Evolutionary conservation across 2,329 filamentous ascomycete genomes (phyloP), one percentile per base, ranked within the genome.

Genomic region (Sporothrix brasiliensis): DNA sequence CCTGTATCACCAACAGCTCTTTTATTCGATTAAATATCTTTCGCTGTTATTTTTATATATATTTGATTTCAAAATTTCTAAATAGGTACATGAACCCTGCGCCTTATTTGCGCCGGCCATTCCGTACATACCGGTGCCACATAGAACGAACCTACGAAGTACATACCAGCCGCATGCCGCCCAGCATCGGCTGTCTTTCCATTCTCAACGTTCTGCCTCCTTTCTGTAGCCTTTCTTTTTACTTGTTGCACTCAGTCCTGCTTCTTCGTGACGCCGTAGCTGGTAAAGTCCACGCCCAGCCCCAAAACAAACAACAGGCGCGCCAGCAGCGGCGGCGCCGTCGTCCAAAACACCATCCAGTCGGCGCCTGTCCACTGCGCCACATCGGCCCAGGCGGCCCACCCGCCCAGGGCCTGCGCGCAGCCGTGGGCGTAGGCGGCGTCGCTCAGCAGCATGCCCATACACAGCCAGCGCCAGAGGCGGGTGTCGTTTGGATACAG

Each of bases 361-460:
- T 80, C 79, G 27, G 77, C 76, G 21, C 47, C 53, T 30, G 76
- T 78, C 79, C 79, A 80, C 7, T 69, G 70, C 2, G 67, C 34
- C 10, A 78, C 41, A 11, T 71, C 69, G 4, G 68, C 7, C 75
- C 76, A 80, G 0, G 52, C 24, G 0, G 53, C 70, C 79, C 78
- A 79, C 11, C 79, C 79, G 3, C 79, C 79, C 3, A 80, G 75
- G 3, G 76, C 79, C 72, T 80, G 76, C 34, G 77, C 78, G 1
- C 74, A 73, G 49, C 77, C 75, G 61, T 78, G 76, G 24, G 73
- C 74, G 67, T 76, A 79, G 3, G 73, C 73, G 2, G 71, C 70
- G 72, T 81, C 79, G 70, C 78, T 79, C n/a, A 80, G 72, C 41
- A 81, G 74, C 78, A 80, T 80, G 13, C 78, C 78, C 21, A 72